A percentile compares a stretch with the other conserved stretches of the same genome.
Conservation (phyloP, 257 asterid genomes). For the Solanum chaucha region DNA sequence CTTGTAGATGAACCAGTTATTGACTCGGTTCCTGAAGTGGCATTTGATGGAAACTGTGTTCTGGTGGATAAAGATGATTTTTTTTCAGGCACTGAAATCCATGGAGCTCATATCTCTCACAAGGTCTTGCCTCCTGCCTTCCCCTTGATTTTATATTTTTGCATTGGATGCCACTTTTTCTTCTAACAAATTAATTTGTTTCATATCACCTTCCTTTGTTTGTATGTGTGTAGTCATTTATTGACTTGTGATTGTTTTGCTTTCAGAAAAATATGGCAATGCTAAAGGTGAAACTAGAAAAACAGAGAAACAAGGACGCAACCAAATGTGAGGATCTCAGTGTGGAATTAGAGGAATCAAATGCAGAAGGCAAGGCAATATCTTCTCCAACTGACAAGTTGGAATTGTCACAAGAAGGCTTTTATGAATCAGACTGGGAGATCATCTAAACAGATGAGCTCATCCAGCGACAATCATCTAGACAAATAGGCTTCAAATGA, state of each 20-base stretch:
- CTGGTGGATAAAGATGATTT: background rate
- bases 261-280: background rate
- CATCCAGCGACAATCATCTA: background rate
- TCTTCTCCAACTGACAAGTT: background rate
- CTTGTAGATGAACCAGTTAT: background rate
- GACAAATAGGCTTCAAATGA: background rate
- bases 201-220: background rate
- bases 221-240: background rate
- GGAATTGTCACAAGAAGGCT: background rate
- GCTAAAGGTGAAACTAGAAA: background rate
- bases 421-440: conserved; percentile 23
- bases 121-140: background rate
- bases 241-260: background rate
- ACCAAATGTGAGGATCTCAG: background rate
- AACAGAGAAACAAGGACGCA: background rate
- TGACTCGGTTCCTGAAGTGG: background rate
- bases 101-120: background rate
- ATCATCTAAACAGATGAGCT: background rate
- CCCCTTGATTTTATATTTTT: background rate
- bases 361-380: background rate
- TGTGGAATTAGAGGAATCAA: background rate
- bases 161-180: background rate
- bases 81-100: background rate
- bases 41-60: background rate
- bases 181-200: background rate